Percentiles rank a stretch among this genome's conserved stretches.
phyloP scores from a whole-genome alignment of 163 green algal species.

The Scenedesmus sp. region DNA sequence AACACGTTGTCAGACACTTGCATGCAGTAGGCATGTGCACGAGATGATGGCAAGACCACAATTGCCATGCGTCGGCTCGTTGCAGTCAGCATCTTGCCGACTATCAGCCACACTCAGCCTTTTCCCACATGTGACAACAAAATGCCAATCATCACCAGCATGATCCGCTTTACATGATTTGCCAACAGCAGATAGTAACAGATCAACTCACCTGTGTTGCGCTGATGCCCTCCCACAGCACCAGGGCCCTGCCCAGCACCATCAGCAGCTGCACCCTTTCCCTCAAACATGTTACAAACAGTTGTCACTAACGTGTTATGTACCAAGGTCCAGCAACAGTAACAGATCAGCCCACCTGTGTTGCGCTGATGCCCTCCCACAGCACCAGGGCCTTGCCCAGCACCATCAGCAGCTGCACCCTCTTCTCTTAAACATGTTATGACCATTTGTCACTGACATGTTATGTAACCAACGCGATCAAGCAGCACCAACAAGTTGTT shows the following conservation, averaged over 20 bases:
- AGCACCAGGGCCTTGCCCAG: slow-evolving; percentile 86
- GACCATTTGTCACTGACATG: background rate
- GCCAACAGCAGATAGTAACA: background rate
- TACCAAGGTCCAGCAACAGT: background rate
- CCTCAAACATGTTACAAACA: background rate
- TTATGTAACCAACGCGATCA: background rate
- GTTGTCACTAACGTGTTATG: background rate
- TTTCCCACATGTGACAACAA: too few species aligned
- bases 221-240: slow-evolving; percentile 87
- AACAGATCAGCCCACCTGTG: background rate
- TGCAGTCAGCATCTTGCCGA: too few species aligned
- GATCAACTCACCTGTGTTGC: slow-evolving; percentile 51
- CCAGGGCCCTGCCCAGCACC: slow-evolving; percentile 78
- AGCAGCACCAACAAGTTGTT: background rate
- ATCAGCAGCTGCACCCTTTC: slow-evolving; percentile 91
- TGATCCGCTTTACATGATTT: too few species aligned
- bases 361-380: slow-evolving; percentile 82
- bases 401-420: slow-evolving; percentile 87
- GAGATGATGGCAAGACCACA: background rate
- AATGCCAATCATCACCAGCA: too few species aligned
- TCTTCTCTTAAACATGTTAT: slow-evolving; percentile 64
- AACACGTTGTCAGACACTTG: background rate
- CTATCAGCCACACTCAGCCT: too few species aligned
- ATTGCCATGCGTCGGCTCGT: too few species aligned
- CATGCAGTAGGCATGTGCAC: background rate